phyloP scores from a whole-genome alignment of 169 alveolate species.

The Plasmodium vivax region DNA sequence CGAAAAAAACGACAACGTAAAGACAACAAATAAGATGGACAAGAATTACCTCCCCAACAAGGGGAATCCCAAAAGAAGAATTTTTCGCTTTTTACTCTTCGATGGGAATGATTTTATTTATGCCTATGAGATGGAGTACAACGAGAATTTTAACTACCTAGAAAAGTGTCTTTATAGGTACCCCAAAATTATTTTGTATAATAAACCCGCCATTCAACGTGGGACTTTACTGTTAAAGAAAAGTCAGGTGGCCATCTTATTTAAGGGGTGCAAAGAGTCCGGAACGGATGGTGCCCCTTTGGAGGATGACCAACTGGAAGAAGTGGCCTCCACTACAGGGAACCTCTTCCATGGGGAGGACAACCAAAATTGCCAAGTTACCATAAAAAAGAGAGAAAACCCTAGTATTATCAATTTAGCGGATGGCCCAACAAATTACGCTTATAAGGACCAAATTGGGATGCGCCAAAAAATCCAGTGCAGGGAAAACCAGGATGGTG shows the following conservation, averaged over 20 bases:
- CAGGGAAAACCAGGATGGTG: not conserved
- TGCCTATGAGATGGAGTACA: conserved; percentile 69
- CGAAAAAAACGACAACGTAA: not conserved
- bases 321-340: not conserved
- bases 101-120: conserved; percentile 66
- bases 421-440: not conserved
- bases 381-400: not conserved
- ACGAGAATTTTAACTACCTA: conserved; percentile 62
- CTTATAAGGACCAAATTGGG: not conserved
- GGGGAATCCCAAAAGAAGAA: conserved; percentile 9
- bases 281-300: not conserved
- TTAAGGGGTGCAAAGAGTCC: conserved; percentile 16
- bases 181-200: conserved; percentile 67
- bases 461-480: not conserved
- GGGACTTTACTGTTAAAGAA: conserved; percentile 49
- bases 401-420: not conserved
- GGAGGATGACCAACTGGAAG: conserved; percentile 15
- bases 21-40: not conserved
- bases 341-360: not conserved
- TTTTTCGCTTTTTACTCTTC: conserved; percentile 69
- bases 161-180: conserved; percentile 50
- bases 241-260: conserved; percentile 39
- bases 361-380: not conserved
- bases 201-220: conserved; percentile 58
- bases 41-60: not conserved